Evolutionary conservation across 768 basidiomycete species (phyloP), one percentile per base, ranked within the genome.

Genomic region (Suillus subaureus): DNA sequence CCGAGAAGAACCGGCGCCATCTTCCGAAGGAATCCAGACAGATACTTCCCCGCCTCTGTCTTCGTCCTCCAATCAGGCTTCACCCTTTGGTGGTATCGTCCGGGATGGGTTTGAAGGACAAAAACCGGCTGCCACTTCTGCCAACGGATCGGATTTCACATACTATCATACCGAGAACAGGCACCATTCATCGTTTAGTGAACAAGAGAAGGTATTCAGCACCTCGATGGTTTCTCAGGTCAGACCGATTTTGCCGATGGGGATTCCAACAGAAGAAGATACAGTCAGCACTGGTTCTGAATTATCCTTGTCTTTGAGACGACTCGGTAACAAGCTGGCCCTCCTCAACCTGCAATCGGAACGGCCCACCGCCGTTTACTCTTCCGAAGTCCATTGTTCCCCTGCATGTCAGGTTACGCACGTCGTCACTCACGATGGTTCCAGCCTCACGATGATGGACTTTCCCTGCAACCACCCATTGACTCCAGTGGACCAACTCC

Each of bases 291-390:
- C 64, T 33, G 40, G 67, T 39, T 65, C 71, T 64, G 64, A 65
- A 40, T 66, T 70, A 43, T 77, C 76, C 45, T 71, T 76, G 66
- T 76, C 80, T 26, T 73, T 69, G 64, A 72, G 74, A n/a, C 77
- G 73, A 23, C 68, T 76, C 42, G 66, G 75, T 56, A 73, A 76
- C 21, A 78, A 76, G 28, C 69, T 71, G 51, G 72, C 79, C 54
- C 45, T 62, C 23, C 66, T 74, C 12, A 63, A 62, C 43, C 67
- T 70, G 58, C 74, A 71, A 26, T 49, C 68, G 52, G 71, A 71
- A 18, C 65, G 68, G 16, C 71, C 70, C 62, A 66, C 70, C 43
- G 47, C 63, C 33, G 47, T 43, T 21, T 54, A 67, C 35, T 35
- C 68, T 65, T 51, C 66, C 63, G 64, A 64, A 33, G 61, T 61